Evolutionary conservation across 148 eudicot species (phyloP).

Genomic region (Drosera capensis): DNA sequence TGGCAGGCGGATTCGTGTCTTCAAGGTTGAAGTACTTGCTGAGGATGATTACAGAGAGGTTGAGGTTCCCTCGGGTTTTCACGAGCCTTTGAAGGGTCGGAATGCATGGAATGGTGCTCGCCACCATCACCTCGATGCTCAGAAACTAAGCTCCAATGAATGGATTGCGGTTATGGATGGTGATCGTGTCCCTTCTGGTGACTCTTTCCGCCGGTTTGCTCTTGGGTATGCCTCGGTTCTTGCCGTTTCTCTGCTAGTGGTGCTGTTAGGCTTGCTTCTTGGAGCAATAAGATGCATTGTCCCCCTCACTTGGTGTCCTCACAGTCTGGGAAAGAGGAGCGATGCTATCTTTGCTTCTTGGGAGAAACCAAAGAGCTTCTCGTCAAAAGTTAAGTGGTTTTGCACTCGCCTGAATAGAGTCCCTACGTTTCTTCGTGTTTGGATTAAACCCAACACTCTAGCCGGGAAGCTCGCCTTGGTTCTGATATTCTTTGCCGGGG

Average conservation of each 20-base stretch:
- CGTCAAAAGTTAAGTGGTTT: constrained; percentile 39
- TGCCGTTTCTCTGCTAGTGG: constrained; percentile 28
- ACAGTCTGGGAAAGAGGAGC: constrained; percentile 60
- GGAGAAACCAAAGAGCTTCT: constrained; percentile 45
- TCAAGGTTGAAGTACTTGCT: constrained; percentile 54
- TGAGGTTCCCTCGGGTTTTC: constrained; percentile 53
- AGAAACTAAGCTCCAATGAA: constrained; percentile 49
- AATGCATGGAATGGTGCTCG: constrained; percentile 92
- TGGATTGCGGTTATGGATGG: constrained; percentile 90
- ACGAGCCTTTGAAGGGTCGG: constrained; percentile 48
- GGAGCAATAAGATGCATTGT: constrained; percentile 60
- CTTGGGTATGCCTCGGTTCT: constrained; percentile 48
- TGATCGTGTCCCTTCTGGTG: constrained; percentile 85
- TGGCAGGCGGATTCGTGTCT: constrained; percentile 52
- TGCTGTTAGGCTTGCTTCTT: constrained; percentile 52
- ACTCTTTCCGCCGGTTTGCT: constrained; percentile 29
- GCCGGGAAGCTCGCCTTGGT: constrained; percentile 34
- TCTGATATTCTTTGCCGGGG: constrained; percentile 23
- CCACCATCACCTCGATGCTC: constrained; percentile 79
- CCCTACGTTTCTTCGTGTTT: constrained; percentile 35
- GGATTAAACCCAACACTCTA: constrained; percentile 46
- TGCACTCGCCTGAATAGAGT: constrained; percentile 55
- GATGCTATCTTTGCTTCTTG: constrained; percentile 39
- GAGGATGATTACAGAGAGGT: constrained; percentile 55
- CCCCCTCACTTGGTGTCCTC: constrained; percentile 86